Percentiles rank a stretch among this genome's conserved stretches.
Evolutionary conservation across 805 yeast species (phyloP).

Genomic region (Candida lessepsii): DNA sequence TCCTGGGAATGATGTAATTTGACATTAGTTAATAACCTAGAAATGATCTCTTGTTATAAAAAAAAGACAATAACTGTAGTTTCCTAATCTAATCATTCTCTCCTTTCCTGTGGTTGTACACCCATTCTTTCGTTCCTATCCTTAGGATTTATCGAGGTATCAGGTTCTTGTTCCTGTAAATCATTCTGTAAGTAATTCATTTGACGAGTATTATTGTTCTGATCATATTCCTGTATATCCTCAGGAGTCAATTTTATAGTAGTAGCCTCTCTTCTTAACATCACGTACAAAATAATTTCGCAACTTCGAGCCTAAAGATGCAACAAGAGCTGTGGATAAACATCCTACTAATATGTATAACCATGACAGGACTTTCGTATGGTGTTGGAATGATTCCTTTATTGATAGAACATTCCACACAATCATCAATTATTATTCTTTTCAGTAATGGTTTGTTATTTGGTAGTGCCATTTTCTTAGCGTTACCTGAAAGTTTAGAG

Average conservation of each 20-base stretch:
- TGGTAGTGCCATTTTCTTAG: constrained; percentile 16
- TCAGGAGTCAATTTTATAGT: constrained; percentile 65
- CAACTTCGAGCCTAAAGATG: background rate
- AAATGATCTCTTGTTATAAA: too few relatives aligned
- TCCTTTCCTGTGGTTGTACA: background rate
- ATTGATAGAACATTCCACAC: constrained; percentile 9
- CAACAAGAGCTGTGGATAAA: constrained; percentile 9
- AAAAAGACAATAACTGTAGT: background rate
- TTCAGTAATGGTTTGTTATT: constrained; percentile 15
- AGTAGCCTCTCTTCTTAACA: constrained; percentile 75
- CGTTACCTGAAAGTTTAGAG: constrained; percentile 17
- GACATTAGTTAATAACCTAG: too few relatives aligned
- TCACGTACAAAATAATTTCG: constrained; percentile 18
- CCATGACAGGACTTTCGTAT: constrained; percentile 14
- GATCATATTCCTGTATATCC: constrained; percentile 56
- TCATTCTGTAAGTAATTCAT: constrained; percentile 13
- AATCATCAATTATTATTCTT: constrained; percentile 7
- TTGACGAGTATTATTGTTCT: constrained; percentile 15
- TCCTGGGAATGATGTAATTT: too few relatives aligned
- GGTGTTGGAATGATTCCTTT: constrained; percentile 17
- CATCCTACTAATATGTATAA: constrained; percentile 11
- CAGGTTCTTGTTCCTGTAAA: constrained; percentile 15
- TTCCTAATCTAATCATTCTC: too few relatives aligned
- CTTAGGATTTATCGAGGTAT: constrained; percentile 16
- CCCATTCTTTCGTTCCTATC: constrained; percentile 25